Evolutionary conservation across 202 grass and related monocot genomes (phyloP).

Genomic region (Alloteropsis angusta): DNA sequence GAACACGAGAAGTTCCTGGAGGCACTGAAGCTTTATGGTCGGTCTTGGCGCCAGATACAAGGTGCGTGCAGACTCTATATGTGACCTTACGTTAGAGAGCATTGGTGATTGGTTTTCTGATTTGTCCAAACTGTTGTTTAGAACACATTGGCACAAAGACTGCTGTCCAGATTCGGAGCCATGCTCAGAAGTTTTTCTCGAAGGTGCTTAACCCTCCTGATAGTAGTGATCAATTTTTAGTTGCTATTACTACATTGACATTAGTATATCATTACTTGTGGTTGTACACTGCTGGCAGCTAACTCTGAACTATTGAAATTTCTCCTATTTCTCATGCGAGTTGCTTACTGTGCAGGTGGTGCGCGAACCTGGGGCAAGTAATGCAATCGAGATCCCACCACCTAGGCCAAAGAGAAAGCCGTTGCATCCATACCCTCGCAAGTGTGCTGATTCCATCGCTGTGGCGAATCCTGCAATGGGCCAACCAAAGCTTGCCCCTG

Average conservation of each 20-base stretch:
- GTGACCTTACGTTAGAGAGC: not conserved
- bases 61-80: slow-evolving; percentile 27
- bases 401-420: slow-evolving; percentile 89
- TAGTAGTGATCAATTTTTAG: not conserved
- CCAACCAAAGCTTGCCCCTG: slow-evolving; percentile 13
- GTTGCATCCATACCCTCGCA: slow-evolving; percentile 80
- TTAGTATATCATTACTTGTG: not conserved
- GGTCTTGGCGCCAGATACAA: slow-evolving; percentile 84
- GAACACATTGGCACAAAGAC: slow-evolving; percentile 96
- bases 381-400: slow-evolving; percentile 66
- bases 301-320: not conserved
- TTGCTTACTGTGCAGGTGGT: slow-evolving; percentile 23
- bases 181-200: slow-evolving; percentile 98
- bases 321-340: not conserved
- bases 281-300: not conserved
- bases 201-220: slow-evolving; percentile 52
- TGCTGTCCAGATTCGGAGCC: slow-evolving; percentile 88
- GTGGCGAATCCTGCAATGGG: not conserved
- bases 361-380: slow-evolving; percentile 25
- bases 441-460: slow-evolving; percentile 23
- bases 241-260: not conserved
- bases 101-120: slow-evolving; percentile 13
- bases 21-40: slow-evolving; percentile 63
- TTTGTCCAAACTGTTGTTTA: slow-evolving; percentile 38
- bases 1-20: slow-evolving; percentile 63